These are phyloP conservation scores for Penicillium sp. DNA, from an alignment of 2,329 filamentous ascomycete genomes.

Conservation along the genomic window DNA sequence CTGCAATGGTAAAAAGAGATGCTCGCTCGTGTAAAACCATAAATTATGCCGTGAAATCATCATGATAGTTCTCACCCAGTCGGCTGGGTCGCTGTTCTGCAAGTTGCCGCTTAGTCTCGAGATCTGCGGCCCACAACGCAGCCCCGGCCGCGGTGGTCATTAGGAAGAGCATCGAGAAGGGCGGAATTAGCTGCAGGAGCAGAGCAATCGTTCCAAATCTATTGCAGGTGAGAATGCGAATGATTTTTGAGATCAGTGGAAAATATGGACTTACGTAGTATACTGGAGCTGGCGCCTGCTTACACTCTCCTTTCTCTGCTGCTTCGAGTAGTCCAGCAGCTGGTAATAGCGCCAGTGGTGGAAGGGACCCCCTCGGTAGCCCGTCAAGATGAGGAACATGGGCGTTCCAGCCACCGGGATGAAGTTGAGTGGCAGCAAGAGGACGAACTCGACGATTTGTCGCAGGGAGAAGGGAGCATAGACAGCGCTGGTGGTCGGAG, in stretches of 20 bases:
- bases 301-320: conserved; percentile 73
- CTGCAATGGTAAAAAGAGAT: background rate
- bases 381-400: conserved; percentile 85
- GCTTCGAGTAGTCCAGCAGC: conserved; percentile 73
- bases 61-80: conserved; percentile 40
- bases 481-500: conserved; percentile 73
- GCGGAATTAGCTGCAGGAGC: conserved; percentile 82
- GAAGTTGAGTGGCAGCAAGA: conserved; percentile 82
- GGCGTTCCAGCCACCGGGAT: conserved; percentile 82
- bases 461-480: conserved; percentile 88
- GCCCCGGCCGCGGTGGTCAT: conserved; percentile 84
- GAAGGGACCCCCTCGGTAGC: conserved; percentile 82
- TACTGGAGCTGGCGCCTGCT: conserved; percentile 76
- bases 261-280: conserved; percentile 67
- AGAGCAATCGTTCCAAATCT: conserved; percentile 85
- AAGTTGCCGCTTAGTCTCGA: conserved; percentile 64
- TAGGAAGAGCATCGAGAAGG: conserved; percentile 92
- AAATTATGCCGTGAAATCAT: conserved; percentile 35
- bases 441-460: conserved; percentile 84
- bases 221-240: background rate
- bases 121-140: conserved; percentile 80
- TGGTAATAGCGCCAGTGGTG: conserved; percentile 92
- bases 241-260: background rate
- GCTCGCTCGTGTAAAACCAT: background rate
- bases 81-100: conserved; percentile 28